Base-by-base conservation (phyloP, 1,284 basidiomycete species). In the Pseudozyma thailandica region DNA sequence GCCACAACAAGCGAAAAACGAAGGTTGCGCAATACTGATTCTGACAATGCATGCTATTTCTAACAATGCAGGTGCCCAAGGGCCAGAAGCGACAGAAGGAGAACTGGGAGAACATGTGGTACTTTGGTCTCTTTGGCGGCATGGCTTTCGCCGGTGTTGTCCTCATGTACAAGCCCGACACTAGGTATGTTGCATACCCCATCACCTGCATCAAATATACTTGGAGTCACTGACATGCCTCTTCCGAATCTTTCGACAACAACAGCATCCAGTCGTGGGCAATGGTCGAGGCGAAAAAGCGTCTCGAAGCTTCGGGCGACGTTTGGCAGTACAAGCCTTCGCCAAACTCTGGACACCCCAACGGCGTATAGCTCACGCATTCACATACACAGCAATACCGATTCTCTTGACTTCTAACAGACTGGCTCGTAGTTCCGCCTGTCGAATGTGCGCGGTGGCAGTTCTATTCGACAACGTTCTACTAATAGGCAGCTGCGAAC, bases 111-210 rank as follows among this genome's bases (percentile, higher is more conserved):
- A 71, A 64, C 48, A 68, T 80, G 43, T 82, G 73, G 70, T 77
- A 72, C 63, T 72, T 61, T 41, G 80, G 80, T 44, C 92, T 97
- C 89, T 93, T 92, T 80, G 94, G 94, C 42, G 87, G 90, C 13
- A 91, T 97, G 88, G 89, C 86, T 6, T 86, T 93, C 60, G 91
- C 89, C 28, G 85, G 87, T 8, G 88, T 95, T 43, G 85, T 92
- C 78, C 85, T 93, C 44, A 91, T 92, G 85, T 97, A 94, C 87
- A 96, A 96, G 86, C 94, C 95, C 6, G 93, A 97, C 83, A 94
- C 92, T 18, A 94, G 90, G 94, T 94, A 80, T 74, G 90, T 85
- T 0, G 6, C 33, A 16, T 16, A 16, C 15, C 18, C 20, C n/a
- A n/a, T n/a, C n/a, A n/a, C n/a, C n/a, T n/a, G n/a, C n/a, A n/a